Percentiles rank a stretch among this genome's conserved stretches.
phyloP scores from a whole-genome alignment of 1,284 basidiomycete species.

The Chalciporus sp. region DNA sequence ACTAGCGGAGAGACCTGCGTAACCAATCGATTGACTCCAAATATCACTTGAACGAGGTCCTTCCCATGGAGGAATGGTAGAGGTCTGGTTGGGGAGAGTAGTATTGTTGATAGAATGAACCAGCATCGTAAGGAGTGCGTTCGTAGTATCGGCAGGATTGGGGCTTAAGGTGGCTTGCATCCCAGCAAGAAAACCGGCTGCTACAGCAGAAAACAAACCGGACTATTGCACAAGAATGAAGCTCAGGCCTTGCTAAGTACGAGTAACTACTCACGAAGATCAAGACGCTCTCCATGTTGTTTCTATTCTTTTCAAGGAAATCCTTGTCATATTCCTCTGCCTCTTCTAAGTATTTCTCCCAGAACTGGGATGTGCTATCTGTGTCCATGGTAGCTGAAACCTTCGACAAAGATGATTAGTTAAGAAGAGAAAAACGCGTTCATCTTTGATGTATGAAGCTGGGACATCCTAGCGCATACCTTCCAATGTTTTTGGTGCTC shows the following conservation, averaged over 20 bases:
- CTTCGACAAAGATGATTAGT: not conserved
- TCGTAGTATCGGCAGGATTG: conserved; percentile 14
- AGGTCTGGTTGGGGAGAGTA: conserved; percentile 4
- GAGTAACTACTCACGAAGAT: conserved; percentile 12
- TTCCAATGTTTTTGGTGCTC: no score
- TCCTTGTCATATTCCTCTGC: conserved; percentile 9
- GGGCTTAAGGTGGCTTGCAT: conserved; percentile 9
- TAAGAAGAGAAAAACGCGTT: not conserved
- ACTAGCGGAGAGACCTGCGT: conserved; percentile 5
- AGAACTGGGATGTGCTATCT: conserved; percentile 7
- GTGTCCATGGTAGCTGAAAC: not conserved
- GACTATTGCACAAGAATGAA: not conserved
- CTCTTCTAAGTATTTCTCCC: conserved; percentile 10
- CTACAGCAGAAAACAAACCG: conserved; percentile 21
- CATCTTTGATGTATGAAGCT: no score
- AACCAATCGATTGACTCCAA: no score
- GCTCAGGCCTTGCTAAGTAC: not conserved
- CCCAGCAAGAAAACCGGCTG: conserved; percentile 15
- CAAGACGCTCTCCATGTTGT: conserved; percentile 16
- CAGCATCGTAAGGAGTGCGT: conserved; percentile 15
- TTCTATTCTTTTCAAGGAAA: conserved; percentile 13
- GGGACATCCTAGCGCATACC: no score
- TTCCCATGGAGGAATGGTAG: no score
- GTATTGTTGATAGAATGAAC: conserved; percentile 13
- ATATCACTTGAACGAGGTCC: no score